Base-by-base conservation (phyloP, 1,284 basidiomycete genomes). In the Ceratobasidium sp. region DNA sequence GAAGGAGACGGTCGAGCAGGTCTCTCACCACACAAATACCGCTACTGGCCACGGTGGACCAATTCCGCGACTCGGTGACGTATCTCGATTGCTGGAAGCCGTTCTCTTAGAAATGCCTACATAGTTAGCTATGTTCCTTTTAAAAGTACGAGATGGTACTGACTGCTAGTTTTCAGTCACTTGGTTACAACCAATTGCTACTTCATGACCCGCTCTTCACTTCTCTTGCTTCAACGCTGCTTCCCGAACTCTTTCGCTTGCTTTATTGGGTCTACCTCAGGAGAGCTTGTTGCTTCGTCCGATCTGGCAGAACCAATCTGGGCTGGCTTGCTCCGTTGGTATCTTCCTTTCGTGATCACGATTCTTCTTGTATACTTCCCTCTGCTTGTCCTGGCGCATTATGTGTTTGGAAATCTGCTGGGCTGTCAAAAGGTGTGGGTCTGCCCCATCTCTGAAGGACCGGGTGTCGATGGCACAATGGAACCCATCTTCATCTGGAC, bases 221-320 rank as follows among this genome's bases (percentile, higher is more conserved):
- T 73, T 26, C 15, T 73, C 12, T 42, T 73, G 3, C 58, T 63
- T 49, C 56, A 61, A 9, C 56, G 70, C 42, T 73, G 70, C 44
- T 73, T 73, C n/a, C 70, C 70, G 20, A 60, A 18, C 9, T 73
- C 70, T 33, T 73, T 73, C 42, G 70, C 58, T 73, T 73, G 70
- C 46, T 61, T 44, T 42, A 46, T 73, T 13, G 70, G 70, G 3
- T n/a, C 63, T 2, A 9, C 70, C 18, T 73, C 70, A n/a, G 70
- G 40, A 3, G n/a, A 63, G 3, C 56, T 73, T 5, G 39, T 63
- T 23, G 20, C 55, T 33, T 44, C 70, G 0, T 73, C 70, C 9
- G 40, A 61, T 12, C 70, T 73, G 10, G 70, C 70, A 3, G 70
- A 73, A 39, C 70, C 70, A 1, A 26, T 73, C 9, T 73, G 70